Evolutionary conservation across 2,329 filamentous ascomycete genomes (phyloP), one percentile per base, ranked within the genome.

Genomic region (Aspergillus ruber): DNA sequence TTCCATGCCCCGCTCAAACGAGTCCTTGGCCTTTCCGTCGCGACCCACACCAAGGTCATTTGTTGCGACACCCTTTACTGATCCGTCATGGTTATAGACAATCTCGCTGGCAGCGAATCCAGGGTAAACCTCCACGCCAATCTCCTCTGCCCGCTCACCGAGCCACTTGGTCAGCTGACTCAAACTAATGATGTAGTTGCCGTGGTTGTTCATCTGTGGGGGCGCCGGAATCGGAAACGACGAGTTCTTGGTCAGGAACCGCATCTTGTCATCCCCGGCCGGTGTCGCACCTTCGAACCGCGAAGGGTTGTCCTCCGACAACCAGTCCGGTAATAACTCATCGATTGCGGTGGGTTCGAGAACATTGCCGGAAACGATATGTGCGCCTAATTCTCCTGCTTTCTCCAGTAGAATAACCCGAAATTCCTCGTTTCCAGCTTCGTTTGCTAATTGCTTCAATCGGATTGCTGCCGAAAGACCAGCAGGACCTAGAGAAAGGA

Each of bases 91-190:
- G 56, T 83, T 81, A 70, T 96, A 98, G 12, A 98, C 75, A 3
- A 98, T 81, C 72, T 98, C 93, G 21, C 89, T 89, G 3, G 90
- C 93, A 12, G 93, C 90, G 61, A 98, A 98, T 2, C 93, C 93
- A 3, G 93, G 88, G 61, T 97, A 98, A 10, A 98, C 82, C 71
- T 98, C 93, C 23, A 98, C 93, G 27, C 93, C 93, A 25, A 94
- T 65, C 71, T 97, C 93, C 71, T 98, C 93, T n/a, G 93, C 93
- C 42, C 91, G 82, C 67, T 97, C 93, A 43, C 88, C 90, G 2
- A 98, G 77, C 93, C 93, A 98, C 71, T 91, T 94, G 48, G 87
- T 86, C 63, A 98, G 85, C 69, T 97, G 88, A 69, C 94, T 97
- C 61, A 98, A 73, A 63, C 88, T 95, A 62, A 98, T 83, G 57